Conservation (phyloP, 495 filamentous ascomycete species). For the Astrothelium subdiscretum region DNA sequence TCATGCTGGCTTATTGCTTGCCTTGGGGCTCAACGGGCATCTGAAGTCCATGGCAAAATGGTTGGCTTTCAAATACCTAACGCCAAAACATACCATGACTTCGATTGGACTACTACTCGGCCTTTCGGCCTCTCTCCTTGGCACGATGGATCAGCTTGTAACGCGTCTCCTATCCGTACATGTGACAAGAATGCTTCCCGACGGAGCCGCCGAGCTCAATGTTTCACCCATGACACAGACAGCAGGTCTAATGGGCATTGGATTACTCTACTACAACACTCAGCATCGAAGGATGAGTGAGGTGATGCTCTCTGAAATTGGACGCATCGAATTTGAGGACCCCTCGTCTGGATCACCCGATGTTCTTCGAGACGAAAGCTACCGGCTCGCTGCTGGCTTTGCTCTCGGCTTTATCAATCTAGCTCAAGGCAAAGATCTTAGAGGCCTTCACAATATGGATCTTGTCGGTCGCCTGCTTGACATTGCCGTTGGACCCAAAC, state of each 20-base stretch:
- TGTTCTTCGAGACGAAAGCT: slow-evolving; percentile 83
- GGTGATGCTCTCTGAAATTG: slow-evolving; percentile 95
- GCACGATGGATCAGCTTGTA: slow-evolving; percentile 91
- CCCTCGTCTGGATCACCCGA: slow-evolving; percentile 42
- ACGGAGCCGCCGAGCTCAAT: slow-evolving; percentile 72
- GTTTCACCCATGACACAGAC: slow-evolving; percentile 90
- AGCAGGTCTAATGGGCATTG: slow-evolving; percentile 94
- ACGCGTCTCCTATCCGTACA: slow-evolving; percentile 96
- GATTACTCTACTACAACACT: slow-evolving; percentile 84
- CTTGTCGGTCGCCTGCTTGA: slow-evolving; percentile 77
- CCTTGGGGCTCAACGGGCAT: slow-evolving; percentile 90
- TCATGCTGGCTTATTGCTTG: slow-evolving; percentile 87
- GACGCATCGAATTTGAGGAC: slow-evolving; percentile 68
- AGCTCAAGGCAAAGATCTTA: slow-evolving; percentile 75
- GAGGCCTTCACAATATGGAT: slow-evolving; percentile 87
- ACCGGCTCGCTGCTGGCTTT: slow-evolving; percentile 87
- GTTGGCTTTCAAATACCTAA: slow-evolving; percentile 97
- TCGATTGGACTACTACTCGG: slow-evolving; percentile 90
- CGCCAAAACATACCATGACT: slow-evolving; percentile 97
- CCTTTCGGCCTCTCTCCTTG: slow-evolving; percentile 82
- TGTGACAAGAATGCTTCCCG: slow-evolving; percentile 84
- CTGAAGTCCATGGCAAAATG: slow-evolving; percentile 88
- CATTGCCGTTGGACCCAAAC: slow-evolving; percentile 74
- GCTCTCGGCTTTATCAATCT: slow-evolving; percentile 92
- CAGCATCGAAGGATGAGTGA: slow-evolving; percentile 98